phyloP scores from a whole-genome alignment of 2,329 filamentous ascomycete species.

The Leptosphaerulina australis region DNA sequence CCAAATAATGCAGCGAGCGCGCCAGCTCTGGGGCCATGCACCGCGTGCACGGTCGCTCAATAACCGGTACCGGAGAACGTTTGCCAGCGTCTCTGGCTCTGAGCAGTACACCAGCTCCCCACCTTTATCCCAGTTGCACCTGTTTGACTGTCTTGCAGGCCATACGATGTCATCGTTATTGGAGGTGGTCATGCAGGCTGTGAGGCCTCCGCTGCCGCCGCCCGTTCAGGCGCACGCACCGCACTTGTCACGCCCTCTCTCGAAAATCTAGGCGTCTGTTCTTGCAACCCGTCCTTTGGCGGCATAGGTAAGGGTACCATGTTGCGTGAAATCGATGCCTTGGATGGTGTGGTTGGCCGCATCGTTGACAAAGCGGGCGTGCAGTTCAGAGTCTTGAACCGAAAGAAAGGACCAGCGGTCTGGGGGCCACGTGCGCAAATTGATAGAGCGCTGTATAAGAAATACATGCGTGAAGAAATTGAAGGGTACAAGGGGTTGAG shows the following conservation, averaged over 20 bases:
- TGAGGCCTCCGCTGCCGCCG: slow-evolving; percentile 90
- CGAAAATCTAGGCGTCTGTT: slow-evolving; percentile 91
- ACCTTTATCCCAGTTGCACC: background rate
- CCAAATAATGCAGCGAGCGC: slow-evolving; percentile 39
- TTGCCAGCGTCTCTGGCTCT: slow-evolving; percentile 54
- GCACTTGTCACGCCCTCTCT: slow-evolving; percentile 87
- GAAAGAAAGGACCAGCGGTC: slow-evolving; percentile 89
- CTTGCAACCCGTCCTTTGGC: slow-evolving; percentile 95
- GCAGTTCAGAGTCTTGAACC: slow-evolving; percentile 91
- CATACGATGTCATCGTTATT: slow-evolving; percentile 92
- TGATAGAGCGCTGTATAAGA: slow-evolving; percentile 85
- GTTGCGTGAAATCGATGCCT: slow-evolving; percentile 89
- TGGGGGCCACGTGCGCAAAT: slow-evolving; percentile 98
- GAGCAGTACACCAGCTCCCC: slow-evolving; percentile 27
- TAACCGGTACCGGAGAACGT: slow-evolving; percentile 44
- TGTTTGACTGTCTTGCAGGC: slow-evolving; percentile 53
- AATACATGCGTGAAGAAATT: slow-evolving; percentile 88
- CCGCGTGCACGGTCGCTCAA: slow-evolving; percentile 53
- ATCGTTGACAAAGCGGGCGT: slow-evolving; percentile 93
- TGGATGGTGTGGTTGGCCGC: slow-evolving; percentile 86
- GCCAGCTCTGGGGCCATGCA: slow-evolving; percentile 56
- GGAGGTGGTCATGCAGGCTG: slow-evolving; percentile 95
- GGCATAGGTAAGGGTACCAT: slow-evolving; percentile 99
- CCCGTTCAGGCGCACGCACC: slow-evolving; percentile 84
- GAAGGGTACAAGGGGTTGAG: slow-evolving; percentile 77